Base-by-base conservation (phyloP, 768 basidiomycete genomes). In the Mycena sanguinolenta region DNA sequence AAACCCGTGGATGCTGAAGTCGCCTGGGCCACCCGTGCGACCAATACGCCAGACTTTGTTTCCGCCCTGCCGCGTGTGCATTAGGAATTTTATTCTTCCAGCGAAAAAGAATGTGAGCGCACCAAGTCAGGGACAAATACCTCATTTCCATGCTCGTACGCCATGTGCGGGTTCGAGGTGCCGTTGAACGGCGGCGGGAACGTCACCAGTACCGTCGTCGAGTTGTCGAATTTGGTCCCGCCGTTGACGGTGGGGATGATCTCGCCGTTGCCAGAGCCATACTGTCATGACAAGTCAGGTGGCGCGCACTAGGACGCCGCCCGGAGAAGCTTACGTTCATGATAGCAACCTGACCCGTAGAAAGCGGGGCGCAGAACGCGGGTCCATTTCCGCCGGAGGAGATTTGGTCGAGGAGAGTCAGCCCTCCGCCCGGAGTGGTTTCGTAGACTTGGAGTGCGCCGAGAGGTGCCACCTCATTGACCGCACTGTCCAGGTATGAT, bases 81-180 rank as follows among this genome's bases (percentile, higher is more conserved):
- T n/a, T n/a, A n/a, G n/a, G n/a, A n/a, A n/a, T n/a, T n/a, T n/a
- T n/a, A n/a, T n/a, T n/a, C n/a, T n/a, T n/a, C n/a, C n/a, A n/a
- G n/a, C n/a, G n/a, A n/a, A n/a, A n/a, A n/a, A n/a, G n/a, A n/a
- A n/a, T n/a, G n/a, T n/a, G n/a, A n/a, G n/a, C 36, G 23, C 6
- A 44, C 86, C 74, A 87, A 79, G 75, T 86, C 86, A 0, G 85
- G 83, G 9, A 87, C 76, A 68, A 87, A 82, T 14, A 87, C 70
- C 65, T 87, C 85, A 1, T 42, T 42, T 4, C 77, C 80, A 66
- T n/a, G n/a, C n/a, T n/a, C n/a, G n/a, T n/a, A n/a, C n/a, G n/a
- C n/a, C n/a, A n/a, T n/a, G n/a, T n/a, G 86, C 30, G 86, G 84
- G 74, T 84, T 81, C 16, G 84, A 57, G 21, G 25, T 27, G 34